Conservation (phyloP, 495 filamentous ascomycete genomes). For the Tuber calosporum region DNA sequence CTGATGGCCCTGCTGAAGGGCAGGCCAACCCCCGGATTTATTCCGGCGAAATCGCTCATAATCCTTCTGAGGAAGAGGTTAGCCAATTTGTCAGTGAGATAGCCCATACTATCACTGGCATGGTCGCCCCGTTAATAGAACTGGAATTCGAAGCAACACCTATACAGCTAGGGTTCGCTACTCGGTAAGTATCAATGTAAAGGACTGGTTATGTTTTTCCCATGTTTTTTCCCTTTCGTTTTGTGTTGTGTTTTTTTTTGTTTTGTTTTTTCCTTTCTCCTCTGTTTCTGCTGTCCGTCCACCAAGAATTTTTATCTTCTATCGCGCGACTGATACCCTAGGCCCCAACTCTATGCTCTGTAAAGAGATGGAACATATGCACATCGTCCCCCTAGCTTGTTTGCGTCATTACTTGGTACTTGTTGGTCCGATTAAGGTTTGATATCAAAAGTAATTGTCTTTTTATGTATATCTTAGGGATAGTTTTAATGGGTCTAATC, state of each 20-base stretch:
- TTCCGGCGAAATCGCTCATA: not conserved
- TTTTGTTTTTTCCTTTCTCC: not conserved
- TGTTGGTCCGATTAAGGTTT: not conserved
- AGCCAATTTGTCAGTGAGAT: not conserved
- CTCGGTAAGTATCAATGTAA: not conserved
- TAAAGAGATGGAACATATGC: not conserved
- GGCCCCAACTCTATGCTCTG: not conserved
- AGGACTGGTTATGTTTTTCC: not conserved
- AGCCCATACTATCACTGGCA: not conserved
- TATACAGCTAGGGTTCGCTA: not conserved
- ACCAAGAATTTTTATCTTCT: not conserved
- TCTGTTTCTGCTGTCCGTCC: not conserved
- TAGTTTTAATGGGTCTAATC: not conserved
- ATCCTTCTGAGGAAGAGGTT: conserved; percentile 1
- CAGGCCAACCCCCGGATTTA: not conserved
- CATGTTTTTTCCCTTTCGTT: not conserved
- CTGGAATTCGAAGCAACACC: conserved; percentile 1
- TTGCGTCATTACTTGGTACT: not conserved
- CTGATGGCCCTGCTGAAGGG: not conserved
- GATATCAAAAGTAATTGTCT: not conserved
- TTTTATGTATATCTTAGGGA: not conserved
- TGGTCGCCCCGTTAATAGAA: not conserved
- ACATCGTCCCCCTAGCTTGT: not conserved
- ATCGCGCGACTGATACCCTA: not conserved
- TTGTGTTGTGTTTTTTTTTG: not conserved